A percentile compares a stretch with the other conserved stretches of the same genome.
Evolutionary conservation across 2,329 filamentous ascomycete genomes (phyloP).

Genomic region (Septoria petroselini): DNA sequence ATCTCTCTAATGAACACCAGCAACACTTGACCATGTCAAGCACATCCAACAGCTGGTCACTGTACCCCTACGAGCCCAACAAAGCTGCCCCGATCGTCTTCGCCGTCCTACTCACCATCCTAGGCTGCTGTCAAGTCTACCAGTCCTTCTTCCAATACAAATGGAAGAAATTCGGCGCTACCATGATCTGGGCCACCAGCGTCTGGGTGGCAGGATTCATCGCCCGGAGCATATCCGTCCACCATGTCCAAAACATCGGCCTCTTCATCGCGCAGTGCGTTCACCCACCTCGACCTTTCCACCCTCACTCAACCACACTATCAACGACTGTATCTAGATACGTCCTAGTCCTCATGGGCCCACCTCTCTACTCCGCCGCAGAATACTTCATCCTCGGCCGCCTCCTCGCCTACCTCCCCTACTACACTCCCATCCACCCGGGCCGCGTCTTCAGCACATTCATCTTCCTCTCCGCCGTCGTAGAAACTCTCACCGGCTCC

Average conservation of each 20-base stretch:
- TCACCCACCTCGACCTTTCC: background rate
- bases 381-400: slow-evolving; percentile 62
- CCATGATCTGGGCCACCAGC: slow-evolving; percentile 29
- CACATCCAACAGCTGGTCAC: slow-evolving; percentile 22
- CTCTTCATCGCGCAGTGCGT: slow-evolving; percentile 42
- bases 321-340: too few species aligned
- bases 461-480: slow-evolving; percentile 50
- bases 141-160: slow-evolving; percentile 45
- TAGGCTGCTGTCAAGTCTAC: slow-evolving; percentile 51
- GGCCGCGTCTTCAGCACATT: slow-evolving; percentile 59
- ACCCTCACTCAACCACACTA: background rate
- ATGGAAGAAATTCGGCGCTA: slow-evolving; percentile 30
- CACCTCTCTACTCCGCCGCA: slow-evolving; percentile 56
- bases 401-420: slow-evolving; percentile 60
- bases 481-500: slow-evolving; percentile 53
- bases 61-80: slow-evolving; percentile 45
- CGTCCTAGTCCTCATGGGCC: slow-evolving; percentile 46
- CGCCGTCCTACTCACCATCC: slow-evolving; percentile 48
- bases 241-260: slow-evolving; percentile 46
- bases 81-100: slow-evolving; percentile 56
- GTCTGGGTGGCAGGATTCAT: slow-evolving; percentile 52
- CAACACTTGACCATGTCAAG: slow-evolving; percentile 7
- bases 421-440: slow-evolving; percentile 57
- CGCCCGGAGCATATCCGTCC: slow-evolving; percentile 53
- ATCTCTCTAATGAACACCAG: too few species aligned